Conservation (phyloP, 2,329 filamentous ascomycete genomes). For the Simplicillium sp. region DNA sequence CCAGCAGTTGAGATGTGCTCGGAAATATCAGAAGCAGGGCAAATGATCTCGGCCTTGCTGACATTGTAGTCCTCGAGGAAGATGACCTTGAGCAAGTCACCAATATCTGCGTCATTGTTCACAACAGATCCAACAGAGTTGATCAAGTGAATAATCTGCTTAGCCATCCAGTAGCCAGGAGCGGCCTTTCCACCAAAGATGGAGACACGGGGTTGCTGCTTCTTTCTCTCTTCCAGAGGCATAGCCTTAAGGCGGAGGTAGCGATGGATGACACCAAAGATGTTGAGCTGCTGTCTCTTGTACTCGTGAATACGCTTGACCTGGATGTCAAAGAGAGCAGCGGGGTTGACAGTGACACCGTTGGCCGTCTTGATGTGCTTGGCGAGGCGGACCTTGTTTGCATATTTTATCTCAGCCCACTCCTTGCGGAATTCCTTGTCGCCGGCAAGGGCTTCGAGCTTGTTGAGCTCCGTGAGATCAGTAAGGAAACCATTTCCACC, state of each 20-base stretch:
- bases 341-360: conserved; percentile 74
- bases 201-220: conserved; percentile 76
- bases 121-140: conserved; percentile 85
- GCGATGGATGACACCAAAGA: conserved; percentile 93
- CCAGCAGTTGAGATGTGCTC: conserved; percentile 98
- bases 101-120: conserved; percentile 86
- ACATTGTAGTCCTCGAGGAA: conserved; percentile 99
- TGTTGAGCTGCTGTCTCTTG: conserved; percentile 98
- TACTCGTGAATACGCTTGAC: conserved; percentile 99
- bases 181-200: conserved; percentile 98
- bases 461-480: conserved; percentile 77
- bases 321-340: conserved; percentile 88
- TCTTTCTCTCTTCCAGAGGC: conserved; percentile 75
- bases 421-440: conserved; percentile 88
- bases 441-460: conserved; percentile 73
- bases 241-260: conserved; percentile 85
- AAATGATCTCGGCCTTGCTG: conserved; percentile 96
- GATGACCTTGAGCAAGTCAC: conserved; percentile 91
- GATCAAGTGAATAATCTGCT: conserved; percentile 95
- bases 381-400: conserved; percentile 88
- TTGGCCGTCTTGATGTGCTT: conserved; percentile 81
- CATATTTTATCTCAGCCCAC: conserved; percentile 93
- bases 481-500: conserved; percentile 80
- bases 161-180: conserved; percentile 99
- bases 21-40: conserved; percentile 88